These are phyloP conservation scores for Xylaria digitata DNA, from an alignment of 2,329 filamentous ascomycete species.

Conservation along the genomic window DNA sequence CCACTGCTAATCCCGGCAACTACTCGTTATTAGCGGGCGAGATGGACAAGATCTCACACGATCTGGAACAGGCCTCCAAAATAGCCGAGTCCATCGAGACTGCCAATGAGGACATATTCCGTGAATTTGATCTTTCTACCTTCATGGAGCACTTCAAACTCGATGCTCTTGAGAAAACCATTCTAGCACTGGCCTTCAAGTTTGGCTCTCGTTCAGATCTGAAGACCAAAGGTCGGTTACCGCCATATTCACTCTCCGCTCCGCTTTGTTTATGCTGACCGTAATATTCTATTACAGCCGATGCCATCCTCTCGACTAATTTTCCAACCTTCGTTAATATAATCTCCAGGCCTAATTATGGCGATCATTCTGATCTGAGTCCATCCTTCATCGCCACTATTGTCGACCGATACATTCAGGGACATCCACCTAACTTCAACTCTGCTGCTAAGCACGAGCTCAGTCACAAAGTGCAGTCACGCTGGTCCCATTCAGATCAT, in stretches of 20 bases:
- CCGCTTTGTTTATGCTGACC: slow-evolving; percentile 20
- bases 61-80: slow-evolving; percentile 84
- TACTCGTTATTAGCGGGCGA: slow-evolving; percentile 85
- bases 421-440: slow-evolving; percentile 87
- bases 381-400: slow-evolving; percentile 80
- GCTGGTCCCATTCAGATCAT: slow-evolving; percentile 73
- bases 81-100: slow-evolving; percentile 95
- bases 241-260: background rate
- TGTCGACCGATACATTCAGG: slow-evolving; percentile 86
- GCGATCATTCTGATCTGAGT: slow-evolving; percentile 73
- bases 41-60: slow-evolving; percentile 85
- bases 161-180: slow-evolving; percentile 86
- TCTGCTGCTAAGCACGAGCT: slow-evolving; percentile 78
- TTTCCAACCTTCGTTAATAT: slow-evolving; percentile 81
- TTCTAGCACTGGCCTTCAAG: slow-evolving; percentile 90
- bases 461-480: slow-evolving; percentile 71
- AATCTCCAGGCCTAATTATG: slow-evolving; percentile 72
- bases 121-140: slow-evolving; percentile 93
- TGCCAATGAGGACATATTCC: slow-evolving; percentile 90
- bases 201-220: slow-evolving; percentile 82
- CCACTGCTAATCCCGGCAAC: slow-evolving; percentile 79
- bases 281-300: slow-evolving; percentile 66
- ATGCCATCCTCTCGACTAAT: slow-evolving; percentile 87
- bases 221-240: slow-evolving; percentile 81
- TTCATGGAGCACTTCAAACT: slow-evolving; percentile 98